These are phyloP conservation scores for Xylaria sp. DNA, from an alignment of 2,329 filamentous ascomycete genomes.

Conservation along the genomic window DNA sequence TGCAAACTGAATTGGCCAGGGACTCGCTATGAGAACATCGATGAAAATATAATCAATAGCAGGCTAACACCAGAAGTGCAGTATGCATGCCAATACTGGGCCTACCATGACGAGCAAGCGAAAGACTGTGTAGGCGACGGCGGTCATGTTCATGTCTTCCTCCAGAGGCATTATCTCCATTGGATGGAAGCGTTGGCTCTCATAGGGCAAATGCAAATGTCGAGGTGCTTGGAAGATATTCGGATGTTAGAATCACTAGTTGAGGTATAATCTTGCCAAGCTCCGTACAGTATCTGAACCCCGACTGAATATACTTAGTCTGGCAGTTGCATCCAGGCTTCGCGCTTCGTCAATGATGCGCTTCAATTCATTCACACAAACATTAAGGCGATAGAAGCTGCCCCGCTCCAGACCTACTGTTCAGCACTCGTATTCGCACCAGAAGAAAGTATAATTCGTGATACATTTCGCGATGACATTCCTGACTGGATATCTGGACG, in stretches of 20 bases:
- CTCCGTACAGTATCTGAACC: neutral
- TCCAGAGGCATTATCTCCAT: conserved; percentile 49
- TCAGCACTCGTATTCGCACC: neutral
- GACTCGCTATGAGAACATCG: conserved; percentile 38
- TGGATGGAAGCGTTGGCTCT: conserved; percentile 52
- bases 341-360: neutral
- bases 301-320: neutral
- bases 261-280: conserved; percentile 1
- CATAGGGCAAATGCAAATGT: conserved; percentile 40
- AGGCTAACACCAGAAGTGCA: conserved; percentile 31
- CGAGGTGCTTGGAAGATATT: neutral
- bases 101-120: conserved; percentile 43
- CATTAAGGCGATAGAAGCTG: neutral
- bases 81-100: conserved; percentile 51
- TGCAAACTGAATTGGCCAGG: neutral
- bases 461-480: neutral
- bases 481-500: neutral
- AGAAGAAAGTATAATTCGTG: neutral
- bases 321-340: neutral
- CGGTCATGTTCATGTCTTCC: conserved; percentile 45
- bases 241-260: conserved; percentile 1
- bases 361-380: neutral
- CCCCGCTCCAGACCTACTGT: neutral
- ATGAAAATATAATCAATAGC: conserved; percentile 9
- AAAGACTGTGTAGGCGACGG: conserved; percentile 43